Base-by-base conservation (phyloP, 805 yeast species). In the Cyberlindnera euphorbiiphila region DNA sequence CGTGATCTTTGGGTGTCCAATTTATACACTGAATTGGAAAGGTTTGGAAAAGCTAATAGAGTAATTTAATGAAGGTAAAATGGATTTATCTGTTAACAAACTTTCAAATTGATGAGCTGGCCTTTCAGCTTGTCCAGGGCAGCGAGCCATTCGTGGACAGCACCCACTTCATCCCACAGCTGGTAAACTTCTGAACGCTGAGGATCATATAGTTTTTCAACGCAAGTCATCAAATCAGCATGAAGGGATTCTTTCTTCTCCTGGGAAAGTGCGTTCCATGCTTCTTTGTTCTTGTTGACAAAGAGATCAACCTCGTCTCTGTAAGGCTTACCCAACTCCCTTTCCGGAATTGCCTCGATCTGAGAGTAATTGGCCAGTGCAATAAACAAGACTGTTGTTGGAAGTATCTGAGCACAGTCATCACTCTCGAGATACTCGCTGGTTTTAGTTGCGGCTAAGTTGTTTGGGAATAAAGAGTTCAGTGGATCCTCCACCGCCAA, bases 1-100 rank as follows among this genome's bases (percentile, higher is more conserved):
- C 66, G 89, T 37, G 96, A 91, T 52, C 45, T 75, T 22, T 89
- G 98, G 98, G 89, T 85, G 2, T 44, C 59, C 12, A 50, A 57
- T 18, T 42, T 66, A 18, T 51, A 56, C 36, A 46, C 54, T n/a
- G 66, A 64, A 32, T 29, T 65, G 25, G 71, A 65, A 35, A 52
- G 68, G 30, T 46, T 61, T 34, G 50, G 54, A 4, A 21, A 29
- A 9, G 29, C 39, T 14, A 34, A 27, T 22, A 30, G 18, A 23
- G 6, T 25, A 25, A 25, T 19, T 18, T 17, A 16, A 28, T 28
- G 13, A 16, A 18, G 9, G n/a, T n/a, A n/a, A n/a, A n/a, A n/a
- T n/a, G n/a, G n/a, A n/a, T n/a, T n/a, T n/a, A n/a, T n/a, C n/a
- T n/a, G n/a, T n/a, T n/a, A n/a, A n/a, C n/a, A n/a, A n/a, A n/a